Conservation (phyloP, 2,329 filamentous ascomycete genomes). For the Aspergillus sp. region DNA sequence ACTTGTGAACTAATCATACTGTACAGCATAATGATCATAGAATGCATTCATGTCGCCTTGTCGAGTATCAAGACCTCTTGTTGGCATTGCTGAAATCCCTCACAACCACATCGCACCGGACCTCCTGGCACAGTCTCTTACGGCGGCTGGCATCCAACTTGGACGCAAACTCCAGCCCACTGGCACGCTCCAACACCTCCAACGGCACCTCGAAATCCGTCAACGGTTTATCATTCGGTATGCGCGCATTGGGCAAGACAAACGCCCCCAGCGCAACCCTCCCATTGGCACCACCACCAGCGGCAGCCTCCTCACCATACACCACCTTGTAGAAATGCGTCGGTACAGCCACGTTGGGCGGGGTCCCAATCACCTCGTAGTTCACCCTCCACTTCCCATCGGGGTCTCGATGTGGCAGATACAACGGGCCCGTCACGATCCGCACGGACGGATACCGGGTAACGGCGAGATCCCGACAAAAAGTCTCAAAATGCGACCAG, state of each 20-base stretch:
- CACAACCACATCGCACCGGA: conserved; percentile 74
- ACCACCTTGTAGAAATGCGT: conserved; percentile 99
- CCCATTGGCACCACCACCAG: conserved; percentile 48
- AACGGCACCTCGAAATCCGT: conserved; percentile 90
- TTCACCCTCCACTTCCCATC: conserved; percentile 94
- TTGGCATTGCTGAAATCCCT: conserved; percentile 58
- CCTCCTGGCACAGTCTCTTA: conserved; percentile 75
- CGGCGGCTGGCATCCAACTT: conserved; percentile 66
- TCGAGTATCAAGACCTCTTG: not conserved
- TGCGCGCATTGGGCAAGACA: conserved; percentile 83
- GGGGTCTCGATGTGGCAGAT: conserved; percentile 75
- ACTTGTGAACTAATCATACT: no score
- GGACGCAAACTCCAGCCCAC: conserved; percentile 79
- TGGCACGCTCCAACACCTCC: conserved; percentile 85
- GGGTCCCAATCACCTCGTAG: conserved; percentile 92
- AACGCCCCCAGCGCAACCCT: conserved; percentile 88
- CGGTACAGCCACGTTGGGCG: conserved; percentile 88
- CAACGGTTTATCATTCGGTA: conserved; percentile 79
- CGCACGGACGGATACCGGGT: conserved; percentile 74
- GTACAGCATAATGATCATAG: no score
- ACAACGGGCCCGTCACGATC: conserved; percentile 87
- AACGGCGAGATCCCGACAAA: conserved; percentile 71
- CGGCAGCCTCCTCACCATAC: conserved; percentile 66
- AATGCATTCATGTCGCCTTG: no score
- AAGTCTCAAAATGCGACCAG: conserved; percentile 98